phyloP scores from a whole-genome alignment of 2,329 filamentous ascomycete species.

The Hymenoscyphus fraxineus region DNA sequence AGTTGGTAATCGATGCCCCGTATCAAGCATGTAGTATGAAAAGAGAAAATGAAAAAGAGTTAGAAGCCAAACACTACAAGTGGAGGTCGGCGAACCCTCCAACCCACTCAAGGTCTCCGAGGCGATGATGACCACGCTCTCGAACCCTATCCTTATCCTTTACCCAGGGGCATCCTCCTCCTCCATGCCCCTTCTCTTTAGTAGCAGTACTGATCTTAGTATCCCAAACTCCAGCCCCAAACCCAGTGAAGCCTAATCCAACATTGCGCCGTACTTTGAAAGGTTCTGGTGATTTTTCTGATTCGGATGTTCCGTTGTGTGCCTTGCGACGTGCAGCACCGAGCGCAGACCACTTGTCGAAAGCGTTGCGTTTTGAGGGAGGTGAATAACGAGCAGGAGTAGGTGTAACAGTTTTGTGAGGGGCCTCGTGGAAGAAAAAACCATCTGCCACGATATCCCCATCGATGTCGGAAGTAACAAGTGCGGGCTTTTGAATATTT shows the following conservation, averaged over 20 bases:
- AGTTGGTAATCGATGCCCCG: background rate
- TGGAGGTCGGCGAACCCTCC: conserved; percentile 73
- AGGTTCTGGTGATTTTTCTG: conserved; percentile 47
- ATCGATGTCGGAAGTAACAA: conserved; percentile 50
- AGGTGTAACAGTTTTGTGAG: conserved; percentile 38
- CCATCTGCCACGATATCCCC: conserved; percentile 64
- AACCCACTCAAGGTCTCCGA: conserved; percentile 86
- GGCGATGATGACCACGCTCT: conserved; percentile 47
- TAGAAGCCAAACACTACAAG: conserved; percentile 45
- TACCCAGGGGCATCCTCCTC: conserved; percentile 47
- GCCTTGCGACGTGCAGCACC: conserved; percentile 74
- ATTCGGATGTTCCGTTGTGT: conserved; percentile 49
- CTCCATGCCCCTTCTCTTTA: conserved; percentile 36
- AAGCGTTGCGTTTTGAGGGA: conserved; percentile 56
- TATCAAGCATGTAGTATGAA: conserved; percentile 10
- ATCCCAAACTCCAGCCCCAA: conserved; percentile 38
- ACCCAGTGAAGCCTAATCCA: conserved; percentile 47
- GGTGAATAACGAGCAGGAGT: conserved; percentile 57
- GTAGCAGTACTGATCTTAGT: conserved; percentile 30
- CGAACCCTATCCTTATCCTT: conserved; percentile 43
- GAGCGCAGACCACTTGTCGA: conserved; percentile 87
- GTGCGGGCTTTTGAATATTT: conserved; percentile 42
- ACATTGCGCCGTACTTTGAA: conserved; percentile 42
- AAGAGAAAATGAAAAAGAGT: conserved; percentile 12
- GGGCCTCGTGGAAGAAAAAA: conserved; percentile 69